These are phyloP conservation scores for Annulohypoxylon maeteangense DNA, from an alignment of 495 filamentous ascomycete genomes.

Conservation along the genomic window DNA sequence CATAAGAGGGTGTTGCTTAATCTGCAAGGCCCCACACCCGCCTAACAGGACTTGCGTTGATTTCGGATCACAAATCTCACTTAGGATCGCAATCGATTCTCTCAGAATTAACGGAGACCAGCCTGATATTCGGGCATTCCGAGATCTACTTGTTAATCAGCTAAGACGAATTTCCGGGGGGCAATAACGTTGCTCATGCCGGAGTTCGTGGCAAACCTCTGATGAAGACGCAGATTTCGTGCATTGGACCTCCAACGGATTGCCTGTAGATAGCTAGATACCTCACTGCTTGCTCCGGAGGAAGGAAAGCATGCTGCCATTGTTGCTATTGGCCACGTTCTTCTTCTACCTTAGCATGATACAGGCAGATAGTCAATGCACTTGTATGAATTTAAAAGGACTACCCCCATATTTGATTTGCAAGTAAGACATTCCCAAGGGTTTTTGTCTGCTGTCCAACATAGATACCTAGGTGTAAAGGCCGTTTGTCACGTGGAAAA, in stretches of 20 bases:
- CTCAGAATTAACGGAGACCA: constrained; percentile 23
- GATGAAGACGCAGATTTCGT: neutral
- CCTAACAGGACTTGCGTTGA: constrained; percentile 46
- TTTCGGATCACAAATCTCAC: constrained; percentile 42
- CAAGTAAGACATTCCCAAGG: constrained; percentile 24
- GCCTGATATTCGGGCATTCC: constrained; percentile 1
- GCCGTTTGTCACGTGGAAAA: constrained; percentile 52
- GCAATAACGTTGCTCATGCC: neutral
- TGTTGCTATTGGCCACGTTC: neutral
- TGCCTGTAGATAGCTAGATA: neutral
- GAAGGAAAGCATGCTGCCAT: neutral
- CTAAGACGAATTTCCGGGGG: constrained; percentile 23
- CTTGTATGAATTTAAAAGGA: neutral
- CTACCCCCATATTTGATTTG: constrained; percentile 1
- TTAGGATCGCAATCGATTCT: constrained; percentile 48
- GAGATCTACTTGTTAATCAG: constrained; percentile 15
- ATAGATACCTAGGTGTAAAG: too few relatives aligned
- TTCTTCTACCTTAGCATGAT: neutral
- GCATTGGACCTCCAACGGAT: neutral
- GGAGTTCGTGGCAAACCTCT: neutral
- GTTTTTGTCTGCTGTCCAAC: constrained; percentile 27
- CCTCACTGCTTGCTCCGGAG: constrained; percentile 7
- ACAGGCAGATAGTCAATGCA: neutral
- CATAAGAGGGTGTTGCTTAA: constrained; percentile 40
- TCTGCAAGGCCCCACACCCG: constrained; percentile 49